Conservation (phyloP, 805 yeast species). For the Saturnispora ahearnii region DNA sequence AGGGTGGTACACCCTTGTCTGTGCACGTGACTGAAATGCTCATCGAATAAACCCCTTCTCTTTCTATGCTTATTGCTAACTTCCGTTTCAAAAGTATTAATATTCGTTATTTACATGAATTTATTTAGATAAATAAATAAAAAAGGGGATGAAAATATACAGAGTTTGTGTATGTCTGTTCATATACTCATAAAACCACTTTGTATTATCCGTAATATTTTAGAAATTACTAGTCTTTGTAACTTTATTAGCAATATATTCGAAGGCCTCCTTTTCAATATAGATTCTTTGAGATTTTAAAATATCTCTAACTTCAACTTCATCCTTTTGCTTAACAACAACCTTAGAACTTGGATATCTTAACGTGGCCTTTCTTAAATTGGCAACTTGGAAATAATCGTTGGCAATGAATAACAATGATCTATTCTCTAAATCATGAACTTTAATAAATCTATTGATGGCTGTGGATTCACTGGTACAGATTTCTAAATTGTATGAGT, state of each 20-base stretch:
- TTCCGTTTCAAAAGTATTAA: neutral
- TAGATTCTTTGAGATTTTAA: conserved; percentile 69
- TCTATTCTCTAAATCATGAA: conserved; percentile 41
- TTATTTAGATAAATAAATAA: neutral
- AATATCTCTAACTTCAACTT: conserved; percentile 73
- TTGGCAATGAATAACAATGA: conserved; percentile 62
- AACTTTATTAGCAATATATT: conserved; percentile 39
- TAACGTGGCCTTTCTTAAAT: conserved; percentile 52
- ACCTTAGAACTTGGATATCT: conserved; percentile 41
- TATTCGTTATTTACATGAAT: conserved; percentile 1
- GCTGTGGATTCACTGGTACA: conserved; percentile 25
- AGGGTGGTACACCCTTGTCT: neutral
- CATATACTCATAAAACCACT: neutral
- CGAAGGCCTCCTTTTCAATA: conserved; percentile 65
- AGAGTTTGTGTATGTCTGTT: too few species aligned
- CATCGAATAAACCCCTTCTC: neutral
- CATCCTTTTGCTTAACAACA: conserved; percentile 63
- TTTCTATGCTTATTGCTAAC: too few species aligned
- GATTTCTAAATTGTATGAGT: conserved; percentile 23
- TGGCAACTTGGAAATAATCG: conserved; percentile 34
- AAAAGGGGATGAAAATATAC: too few species aligned
- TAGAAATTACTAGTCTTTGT: conserved; percentile 16
- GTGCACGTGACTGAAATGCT: neutral
- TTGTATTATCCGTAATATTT: neutral
- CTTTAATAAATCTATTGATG: conserved; percentile 31